phyloP scores from a whole-genome alignment of 345 rosid genomes.

The Gossypium longicalyx region DNA sequence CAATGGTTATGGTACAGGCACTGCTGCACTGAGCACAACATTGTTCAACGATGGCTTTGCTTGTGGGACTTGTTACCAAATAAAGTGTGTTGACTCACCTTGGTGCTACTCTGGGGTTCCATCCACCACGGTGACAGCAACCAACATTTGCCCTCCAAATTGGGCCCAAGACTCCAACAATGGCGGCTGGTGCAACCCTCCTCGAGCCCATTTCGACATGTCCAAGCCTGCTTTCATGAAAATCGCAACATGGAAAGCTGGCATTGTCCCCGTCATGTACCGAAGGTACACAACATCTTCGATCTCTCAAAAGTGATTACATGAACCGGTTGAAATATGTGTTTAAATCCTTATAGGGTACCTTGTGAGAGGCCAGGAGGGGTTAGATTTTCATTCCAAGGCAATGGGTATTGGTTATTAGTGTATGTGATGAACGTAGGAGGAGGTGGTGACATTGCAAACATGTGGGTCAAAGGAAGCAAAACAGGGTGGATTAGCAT shows the following conservation, averaged over 20 bases:
- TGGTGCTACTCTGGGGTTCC: conserved; percentile 40
- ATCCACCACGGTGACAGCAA: conserved; percentile 57
- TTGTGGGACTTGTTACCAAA: conserved; percentile 70
- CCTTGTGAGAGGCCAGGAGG: conserved; percentile 45
- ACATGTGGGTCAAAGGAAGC: conserved; percentile 69
- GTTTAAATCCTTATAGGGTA: conserved; percentile 30
- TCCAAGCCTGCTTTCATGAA: conserved; percentile 84
- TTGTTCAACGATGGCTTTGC: conserved; percentile 63
- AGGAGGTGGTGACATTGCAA: conserved; percentile 54
- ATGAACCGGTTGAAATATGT: background rate
- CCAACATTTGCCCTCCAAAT: conserved; percentile 86
- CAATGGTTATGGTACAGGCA: conserved; percentile 61
- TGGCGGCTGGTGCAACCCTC: conserved; percentile 95
- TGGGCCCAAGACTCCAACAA: conserved; percentile 50
- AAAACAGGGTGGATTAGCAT: conserved; percentile 66
- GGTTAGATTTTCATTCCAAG: conserved; percentile 38
- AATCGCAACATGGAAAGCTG: conserved; percentile 72
- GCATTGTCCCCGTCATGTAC: conserved; percentile 65
- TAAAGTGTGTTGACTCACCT: conserved; percentile 50
- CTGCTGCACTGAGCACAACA: conserved; percentile 64
- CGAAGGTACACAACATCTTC: conserved; percentile 39
- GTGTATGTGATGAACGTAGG: conserved; percentile 70
- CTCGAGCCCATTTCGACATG: conserved; percentile 75
- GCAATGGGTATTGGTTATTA: conserved; percentile 53
- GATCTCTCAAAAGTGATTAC: background rate